Evolutionary conservation across 306 rosid genomes (phyloP).

Genomic region (Trifolium dubium): DNA sequence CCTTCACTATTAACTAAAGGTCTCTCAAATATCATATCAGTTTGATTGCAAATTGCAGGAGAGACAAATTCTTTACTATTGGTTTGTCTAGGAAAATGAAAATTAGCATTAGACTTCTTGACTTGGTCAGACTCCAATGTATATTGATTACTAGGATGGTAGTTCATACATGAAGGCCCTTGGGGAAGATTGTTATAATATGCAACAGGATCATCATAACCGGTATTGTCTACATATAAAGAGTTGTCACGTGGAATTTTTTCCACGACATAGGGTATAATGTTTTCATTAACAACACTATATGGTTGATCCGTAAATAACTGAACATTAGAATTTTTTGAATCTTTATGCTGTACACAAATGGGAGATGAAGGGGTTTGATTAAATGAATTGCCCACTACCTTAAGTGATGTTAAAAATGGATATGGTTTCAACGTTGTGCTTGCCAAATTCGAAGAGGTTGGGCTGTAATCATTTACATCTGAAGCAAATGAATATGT

Average conservation of each 20-base stretch:
- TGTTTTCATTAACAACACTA: slow-evolving; percentile 48
- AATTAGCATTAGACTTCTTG: slow-evolving; percentile 43
- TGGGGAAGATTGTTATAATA: slow-evolving; percentile 50
- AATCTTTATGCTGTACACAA: slow-evolving; percentile 54
- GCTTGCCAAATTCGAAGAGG: slow-evolving; percentile 52
- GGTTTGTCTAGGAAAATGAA: slow-evolving; percentile 52
- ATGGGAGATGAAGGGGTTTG: slow-evolving; percentile 58
- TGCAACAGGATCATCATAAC: slow-evolving; percentile 57
- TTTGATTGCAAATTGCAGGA: slow-evolving; percentile 48
- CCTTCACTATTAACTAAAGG: slow-evolving; percentile 47
- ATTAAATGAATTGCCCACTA: slow-evolving; percentile 53
- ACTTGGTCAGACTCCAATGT: slow-evolving; percentile 45
- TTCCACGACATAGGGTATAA: slow-evolving; percentile 52
- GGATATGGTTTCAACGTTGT: slow-evolving; percentile 56
- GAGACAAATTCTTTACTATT: slow-evolving; percentile 54
- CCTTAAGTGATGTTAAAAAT: slow-evolving; percentile 49
- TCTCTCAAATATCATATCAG: slow-evolving; percentile 47
- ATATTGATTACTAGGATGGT: slow-evolving; percentile 52
- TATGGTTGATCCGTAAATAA: slow-evolving; percentile 48
- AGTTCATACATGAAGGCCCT: slow-evolving; percentile 53
- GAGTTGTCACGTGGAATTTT: slow-evolving; percentile 52
- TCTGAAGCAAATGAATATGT: slow-evolving; percentile 57
- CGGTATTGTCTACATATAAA: slow-evolving; percentile 52
- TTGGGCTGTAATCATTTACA: slow-evolving; percentile 53
- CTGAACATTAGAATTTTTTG: slow-evolving; percentile 47